Base-by-base conservation (phyloP, 2,329 filamentous ascomycete genomes). In the Gliomastix tumulicola region DNA sequence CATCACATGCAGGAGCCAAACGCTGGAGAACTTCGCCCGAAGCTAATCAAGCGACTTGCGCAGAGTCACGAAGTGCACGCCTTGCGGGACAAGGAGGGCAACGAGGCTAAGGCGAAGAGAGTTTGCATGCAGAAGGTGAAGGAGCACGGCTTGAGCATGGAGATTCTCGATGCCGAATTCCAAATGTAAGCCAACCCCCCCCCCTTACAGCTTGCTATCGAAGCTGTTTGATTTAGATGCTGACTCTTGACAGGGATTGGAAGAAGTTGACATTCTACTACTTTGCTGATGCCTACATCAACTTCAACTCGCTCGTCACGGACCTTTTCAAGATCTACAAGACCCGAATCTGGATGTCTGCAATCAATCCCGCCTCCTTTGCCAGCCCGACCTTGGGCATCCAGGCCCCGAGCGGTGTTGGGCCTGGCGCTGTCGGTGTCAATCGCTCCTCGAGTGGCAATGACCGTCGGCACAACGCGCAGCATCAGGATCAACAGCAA, bases 261-360 rank as follows among this genome's bases (percentile, higher is more conserved):
- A 95, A 97, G 65, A 98, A 98, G 59, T 68, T 98, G 38, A 98
- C 94, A 0, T 97, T 97, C 63, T 98, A 96, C 67, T 98, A 97
- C 64, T 98, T 96, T 57, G 90, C 92, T 37, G 89, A 96, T 54
- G 81, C 88, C 1, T 98, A 98, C 58, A 95, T 98, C 69, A 97
- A 97, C 65, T 98, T 98, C 73, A 98, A 98, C 58, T 87, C 88
- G 3, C 77, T 98, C 13, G 92, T 98, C 36, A 95, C 89, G 0
- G 92, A 98, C 56, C 72, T 98, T 11, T 98, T 97, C 75, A 97
- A 97, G 64, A 90, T 97, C 44, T 98, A 97, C 73, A 98, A 98
- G 69, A 95, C 90, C 17, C 80, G 94, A 49, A 98, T 98, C 51
- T 98, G 92, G 92, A 95, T 98, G 87, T 97, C 90, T 5, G 92